These are phyloP conservation scores for Lathyrus tuberosus DNA, from an alignment of 306 rosid genomes.

Conservation along the genomic window DNA sequence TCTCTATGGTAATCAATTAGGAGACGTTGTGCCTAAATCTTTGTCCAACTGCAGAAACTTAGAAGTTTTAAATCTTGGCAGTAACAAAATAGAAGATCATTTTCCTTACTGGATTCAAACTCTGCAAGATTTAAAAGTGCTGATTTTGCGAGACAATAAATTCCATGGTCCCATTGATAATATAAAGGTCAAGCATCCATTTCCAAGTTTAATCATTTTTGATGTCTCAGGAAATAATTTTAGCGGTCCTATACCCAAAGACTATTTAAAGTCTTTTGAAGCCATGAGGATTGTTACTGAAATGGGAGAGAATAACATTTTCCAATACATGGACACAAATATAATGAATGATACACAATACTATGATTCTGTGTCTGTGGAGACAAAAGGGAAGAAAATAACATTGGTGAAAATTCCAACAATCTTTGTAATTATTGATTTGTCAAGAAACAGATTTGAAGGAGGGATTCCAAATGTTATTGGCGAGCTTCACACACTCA, in stretches of 20 bases:
- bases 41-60: constrained; percentile 10
- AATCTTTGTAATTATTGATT: too few species aligned
- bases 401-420: too few species aligned
- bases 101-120: constrained; percentile 49
- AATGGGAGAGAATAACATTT: too few species aligned
- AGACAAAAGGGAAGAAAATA: too few species aligned
- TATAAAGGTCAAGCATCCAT: not conserved
- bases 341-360: too few species aligned
- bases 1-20: too few species aligned
- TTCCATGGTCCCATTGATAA: constrained; percentile 37
- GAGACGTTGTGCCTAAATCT: not conserved
- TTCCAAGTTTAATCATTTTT: constrained; percentile 28
- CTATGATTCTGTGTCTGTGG: too few species aligned
- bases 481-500: too few species aligned
- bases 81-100: constrained; percentile 32
- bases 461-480: too few species aligned
- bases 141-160: constrained; percentile 42
- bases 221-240: not conserved
- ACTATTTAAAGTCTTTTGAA: not conserved
- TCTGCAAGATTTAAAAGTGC: constrained; percentile 27
- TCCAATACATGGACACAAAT: too few species aligned
- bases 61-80: constrained; percentile 43
- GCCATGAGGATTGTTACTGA: constrained; percentile 29
- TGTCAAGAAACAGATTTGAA: too few species aligned
- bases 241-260: not conserved